Evolutionary conservation across 163 green algal species (phyloP), one percentile per base, ranked within the genome.

Genomic region (Coccomyxa subellipsoidea): DNA sequence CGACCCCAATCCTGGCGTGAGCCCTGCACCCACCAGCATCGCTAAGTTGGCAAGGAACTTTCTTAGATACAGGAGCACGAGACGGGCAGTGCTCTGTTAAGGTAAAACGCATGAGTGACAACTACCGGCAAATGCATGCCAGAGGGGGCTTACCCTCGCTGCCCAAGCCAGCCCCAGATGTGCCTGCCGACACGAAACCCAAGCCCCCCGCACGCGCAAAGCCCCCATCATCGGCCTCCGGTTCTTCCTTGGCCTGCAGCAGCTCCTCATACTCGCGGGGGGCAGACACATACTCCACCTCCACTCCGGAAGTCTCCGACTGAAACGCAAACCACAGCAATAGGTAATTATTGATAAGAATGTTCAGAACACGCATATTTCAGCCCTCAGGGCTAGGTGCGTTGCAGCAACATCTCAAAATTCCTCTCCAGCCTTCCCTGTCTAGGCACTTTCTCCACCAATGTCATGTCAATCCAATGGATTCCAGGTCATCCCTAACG

Each of bases 211-310:
- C 66, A 8, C 21, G n/a, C 8, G 27, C 66, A 73, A 38, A 25
- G 53, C 36, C 54, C 25, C 35, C 38, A 38, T n/a, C 21, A 34
- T 82, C 72, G 76, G 78, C 71, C 59, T 54, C 79, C 29, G 71
- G 79, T 23, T 85, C 77, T 0, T 78, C 80, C 4, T 69, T 34
- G 18, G 35, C 32, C 37, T 35, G 66, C 53, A 86, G n/a, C 12
- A 87, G 72, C 4, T 86, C 78, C 34, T 86, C 81, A 38, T 92
- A 88, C 34, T 94, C 90, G 2, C 85, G 73, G 2, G 91, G 91
- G 6, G 90, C 90, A 23, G 89, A 89, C 7, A 95, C 90, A 40
- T 95, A 95, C 87, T 94, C 90, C 4, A 95, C 76, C 71, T 93
- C 91, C n/a, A 92, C 83, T 8, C 85, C 88, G 35, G 35, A 35